These are phyloP conservation scores for Aspergillus texensis DNA, from an alignment of 2,329 filamentous ascomycete species.

Conservation along the genomic window DNA sequence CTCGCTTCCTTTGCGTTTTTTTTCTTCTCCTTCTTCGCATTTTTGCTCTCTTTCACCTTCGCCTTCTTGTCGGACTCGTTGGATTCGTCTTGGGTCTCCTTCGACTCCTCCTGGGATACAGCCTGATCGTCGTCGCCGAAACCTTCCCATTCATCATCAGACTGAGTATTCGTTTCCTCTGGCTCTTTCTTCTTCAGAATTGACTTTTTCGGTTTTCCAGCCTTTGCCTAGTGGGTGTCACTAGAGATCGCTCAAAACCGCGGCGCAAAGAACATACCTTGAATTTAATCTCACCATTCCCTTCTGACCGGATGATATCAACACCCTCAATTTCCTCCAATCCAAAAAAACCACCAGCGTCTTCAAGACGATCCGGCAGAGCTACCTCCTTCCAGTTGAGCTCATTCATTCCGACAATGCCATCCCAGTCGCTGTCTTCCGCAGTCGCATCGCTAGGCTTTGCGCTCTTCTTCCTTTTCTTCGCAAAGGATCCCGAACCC, in stretches of 20 bases:
- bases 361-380: conserved; percentile 75
- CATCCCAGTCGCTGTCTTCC: conserved; percentile 27
- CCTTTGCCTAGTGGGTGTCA: conserved; percentile 33
- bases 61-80: conserved; percentile 28
- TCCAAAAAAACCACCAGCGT: conserved; percentile 91
- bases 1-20: conserved; percentile 29
- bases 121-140: conserved; percentile 55
- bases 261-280: conserved; percentile 34
- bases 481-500: conserved; percentile 28
- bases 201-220: conserved; percentile 36
- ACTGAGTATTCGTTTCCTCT: conserved; percentile 30
- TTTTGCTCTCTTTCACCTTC: conserved; percentile 23
- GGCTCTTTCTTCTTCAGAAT: conserved; percentile 30
- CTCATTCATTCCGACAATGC: conserved; percentile 49
- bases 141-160: conserved; percentile 65
- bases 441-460: conserved; percentile 19
- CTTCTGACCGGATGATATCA: conserved; percentile 71
- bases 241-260: conserved; percentile 3
- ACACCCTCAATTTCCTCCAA: conserved; percentile 92
- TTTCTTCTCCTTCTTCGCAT: conserved; percentile 16
- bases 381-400: conserved; percentile 66
- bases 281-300: conserved; percentile 51
- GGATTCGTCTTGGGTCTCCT: conserved; percentile 22
- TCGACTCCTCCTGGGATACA: conserved; percentile 16
- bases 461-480: conserved; percentile 39